These are phyloP conservation scores for Logfia minima DNA, from an alignment of 129 eudicot species.

Conservation along the genomic window DNA sequence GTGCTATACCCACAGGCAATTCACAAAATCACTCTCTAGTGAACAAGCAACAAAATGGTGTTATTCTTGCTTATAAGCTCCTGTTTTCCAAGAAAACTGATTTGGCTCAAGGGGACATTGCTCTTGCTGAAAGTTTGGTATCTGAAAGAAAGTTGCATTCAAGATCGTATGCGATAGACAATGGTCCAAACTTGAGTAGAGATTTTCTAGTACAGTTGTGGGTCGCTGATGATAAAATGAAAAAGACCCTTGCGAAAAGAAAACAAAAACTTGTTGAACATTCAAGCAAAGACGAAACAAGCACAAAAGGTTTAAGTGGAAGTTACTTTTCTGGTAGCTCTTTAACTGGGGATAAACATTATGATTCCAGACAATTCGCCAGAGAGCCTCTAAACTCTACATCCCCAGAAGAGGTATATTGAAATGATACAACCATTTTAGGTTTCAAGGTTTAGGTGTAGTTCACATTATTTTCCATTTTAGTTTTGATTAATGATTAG, in stretches of 20 bases:
- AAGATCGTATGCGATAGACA: conserved; percentile 29
- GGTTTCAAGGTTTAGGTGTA: conserved; percentile 7
- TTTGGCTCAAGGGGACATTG: conserved; percentile 25
- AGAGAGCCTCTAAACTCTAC: conserved; percentile 51
- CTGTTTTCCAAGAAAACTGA: conserved; percentile 20
- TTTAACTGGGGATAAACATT: conserved; percentile 28
- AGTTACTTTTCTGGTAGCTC: conserved; percentile 42
- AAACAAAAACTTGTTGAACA: conserved; percentile 24
- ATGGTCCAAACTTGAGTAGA: conserved; percentile 57
- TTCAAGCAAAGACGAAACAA: conserved; percentile 24
- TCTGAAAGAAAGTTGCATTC: conserved; percentile 23
- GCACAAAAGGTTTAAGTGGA: conserved; percentile 27
- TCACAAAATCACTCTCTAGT: conserved; percentile 2
- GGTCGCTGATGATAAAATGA: conserved; percentile 60
- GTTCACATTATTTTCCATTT: background rate
- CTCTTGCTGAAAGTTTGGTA: conserved; percentile 11
- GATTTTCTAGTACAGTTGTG: conserved; percentile 76
- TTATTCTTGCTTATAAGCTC: conserved; percentile 18
- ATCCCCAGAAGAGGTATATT: conserved; percentile 71
- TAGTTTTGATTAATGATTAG: background rate
- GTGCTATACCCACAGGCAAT: conserved; percentile 21
- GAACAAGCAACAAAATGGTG: conserved; percentile 27
- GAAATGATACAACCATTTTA: conserved; percentile 9
- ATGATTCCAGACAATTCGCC: conserved; percentile 51
- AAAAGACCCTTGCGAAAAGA: conserved; percentile 34